These are phyloP conservation scores for Amaranthus palmeri DNA, from an alignment of 148 eudicot genomes.

Conservation along the genomic window DNA sequence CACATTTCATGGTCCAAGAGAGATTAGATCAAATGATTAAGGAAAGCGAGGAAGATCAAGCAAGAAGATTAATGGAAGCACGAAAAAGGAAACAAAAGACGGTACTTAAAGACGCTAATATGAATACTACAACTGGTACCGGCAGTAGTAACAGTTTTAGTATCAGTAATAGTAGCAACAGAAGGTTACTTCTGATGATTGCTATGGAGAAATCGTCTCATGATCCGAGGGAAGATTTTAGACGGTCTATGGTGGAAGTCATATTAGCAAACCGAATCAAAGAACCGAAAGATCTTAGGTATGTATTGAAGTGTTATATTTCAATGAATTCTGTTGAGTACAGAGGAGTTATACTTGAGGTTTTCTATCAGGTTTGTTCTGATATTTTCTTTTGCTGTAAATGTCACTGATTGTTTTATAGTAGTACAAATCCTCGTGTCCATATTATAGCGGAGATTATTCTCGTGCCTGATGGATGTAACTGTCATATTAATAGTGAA, in stretches of 20 bases:
- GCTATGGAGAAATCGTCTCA: slow-evolving; percentile 67
- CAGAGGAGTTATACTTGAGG: slow-evolving; percentile 58
- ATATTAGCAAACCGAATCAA: slow-evolving; percentile 45
- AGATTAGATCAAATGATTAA: slow-evolving; percentile 68
- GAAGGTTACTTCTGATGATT: slow-evolving; percentile 47
- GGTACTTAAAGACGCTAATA: neutral
- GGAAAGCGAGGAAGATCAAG: slow-evolving; percentile 44
- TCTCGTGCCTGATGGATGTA: no score
- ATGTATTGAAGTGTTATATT: slow-evolving; percentile 62
- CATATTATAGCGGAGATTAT: no score
- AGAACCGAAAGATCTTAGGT: slow-evolving; percentile 47
- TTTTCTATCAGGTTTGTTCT: slow-evolving; percentile 68
- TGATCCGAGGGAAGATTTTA: slow-evolving; percentile 77
- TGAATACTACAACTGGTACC: neutral
- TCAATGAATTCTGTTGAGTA: slow-evolving; percentile 66
- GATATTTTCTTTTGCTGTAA: slow-evolving; percentile 49
- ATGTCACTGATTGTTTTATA: slow-evolving; percentile 14
- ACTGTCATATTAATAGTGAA: no score
- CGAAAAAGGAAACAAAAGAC: slow-evolving; percentile 30
- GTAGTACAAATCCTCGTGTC: no score
- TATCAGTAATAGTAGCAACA: slow-evolving; percentile 6
- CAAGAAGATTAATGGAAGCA: slow-evolving; percentile 26
- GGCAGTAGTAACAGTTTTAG: neutral
- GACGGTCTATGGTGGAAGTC: slow-evolving; percentile 63
- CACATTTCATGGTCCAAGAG: slow-evolving; percentile 79